Conservation (phyloP, 768 basidiomycete species). For the Psilocybe azurescens region DNA sequence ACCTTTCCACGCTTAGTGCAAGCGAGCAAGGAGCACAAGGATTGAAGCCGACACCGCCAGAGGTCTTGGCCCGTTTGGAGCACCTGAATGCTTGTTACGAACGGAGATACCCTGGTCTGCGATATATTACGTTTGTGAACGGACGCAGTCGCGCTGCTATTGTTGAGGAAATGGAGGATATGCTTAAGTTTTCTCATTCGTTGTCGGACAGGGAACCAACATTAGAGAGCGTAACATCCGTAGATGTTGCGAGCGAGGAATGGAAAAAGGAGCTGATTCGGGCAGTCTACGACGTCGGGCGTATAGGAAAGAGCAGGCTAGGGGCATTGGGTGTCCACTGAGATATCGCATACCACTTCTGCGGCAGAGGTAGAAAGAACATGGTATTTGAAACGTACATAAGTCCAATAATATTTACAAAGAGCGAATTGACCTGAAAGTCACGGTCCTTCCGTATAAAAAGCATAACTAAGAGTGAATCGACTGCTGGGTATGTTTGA, state of each 20-base stretch:
- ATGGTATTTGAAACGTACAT: slow-evolving; percentile 11
- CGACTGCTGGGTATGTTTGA: slow-evolving; percentile 18
- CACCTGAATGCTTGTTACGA: slow-evolving; percentile 85
- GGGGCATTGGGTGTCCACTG: slow-evolving; percentile 45
- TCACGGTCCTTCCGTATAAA: not conserved
- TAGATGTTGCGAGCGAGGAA: slow-evolving; percentile 43
- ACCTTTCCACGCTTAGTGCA: slow-evolving; percentile 76
- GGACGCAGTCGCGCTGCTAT: slow-evolving; percentile 76
- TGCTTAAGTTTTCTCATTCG: slow-evolving; percentile 58
- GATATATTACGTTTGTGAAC: slow-evolving; percentile 94
- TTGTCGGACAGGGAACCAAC: slow-evolving; percentile 47
- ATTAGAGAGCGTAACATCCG: slow-evolving; percentile 38
- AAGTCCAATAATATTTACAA: slow-evolving; percentile 16
- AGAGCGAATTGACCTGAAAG: slow-evolving; percentile 10
- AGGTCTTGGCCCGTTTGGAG: slow-evolving; percentile 72
- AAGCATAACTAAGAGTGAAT: slow-evolving; percentile 17
- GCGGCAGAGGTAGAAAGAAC: slow-evolving; percentile 1
- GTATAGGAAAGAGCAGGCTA: slow-evolving; percentile 77
- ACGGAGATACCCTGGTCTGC: slow-evolving; percentile 68
- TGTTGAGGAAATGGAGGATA: slow-evolving; percentile 79
- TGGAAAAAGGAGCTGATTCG: slow-evolving; percentile 77
- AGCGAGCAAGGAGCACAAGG: slow-evolving; percentile 73
- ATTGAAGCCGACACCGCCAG: slow-evolving; percentile 64
- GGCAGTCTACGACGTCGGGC: slow-evolving; percentile 74
- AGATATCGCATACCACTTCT: not conserved